Evolutionary conservation across 1,139 yeast genomes (phyloP), one percentile per base, ranked within the genome.

Genomic region (Ogataea hybrid): DNA sequence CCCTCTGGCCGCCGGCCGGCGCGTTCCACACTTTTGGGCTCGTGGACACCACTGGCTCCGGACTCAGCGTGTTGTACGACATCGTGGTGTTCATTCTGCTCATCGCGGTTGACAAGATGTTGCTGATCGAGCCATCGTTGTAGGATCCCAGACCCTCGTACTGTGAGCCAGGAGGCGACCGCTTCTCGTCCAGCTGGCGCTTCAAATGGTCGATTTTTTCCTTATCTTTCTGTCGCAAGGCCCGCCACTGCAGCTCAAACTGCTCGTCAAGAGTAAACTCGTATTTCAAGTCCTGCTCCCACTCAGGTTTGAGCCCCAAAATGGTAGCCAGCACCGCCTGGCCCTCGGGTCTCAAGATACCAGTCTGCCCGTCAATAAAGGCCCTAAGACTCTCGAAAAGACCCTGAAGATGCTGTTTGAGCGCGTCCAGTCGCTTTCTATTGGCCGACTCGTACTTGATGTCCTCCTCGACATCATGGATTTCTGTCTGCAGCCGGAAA

Each of bases 391-490:
- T 42, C 22, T 56, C 57, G 44, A 68, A 60, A 4, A 63, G 34
- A n/a, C 57, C 48, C 9, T 39, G 37, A 6, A 66, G 32, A 27
- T 55, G 57, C 7, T 57, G 58, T 36, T 53, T 60, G 3, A 46
- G 7, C 8, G 46, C 40, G 21, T 69, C 73, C 10, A 55, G 36
- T 9, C 53, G 55, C 43, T 64, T 65, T 37, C 65, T 58, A 15
- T 48, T 52, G 2, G 53, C 44, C 14, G 57, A 47, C 27, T 61
- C 53, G 22, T 55, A 51, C 47, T 65, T 70, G 25, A 68, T 51
- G 14, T 67, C 66, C 5, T 72, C 73, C 39, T 74, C 79, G 2
- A 67, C 48, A 12, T 57, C 57, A 6, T 59, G 58, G 15, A 64
- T 45, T 41, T 59, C 62, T n/a, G 53, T 39, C 32, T 54, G 57